Base-by-base conservation (phyloP, 2,329 filamentous ascomycete species). In the Pseudodiploospora longispora region DNA sequence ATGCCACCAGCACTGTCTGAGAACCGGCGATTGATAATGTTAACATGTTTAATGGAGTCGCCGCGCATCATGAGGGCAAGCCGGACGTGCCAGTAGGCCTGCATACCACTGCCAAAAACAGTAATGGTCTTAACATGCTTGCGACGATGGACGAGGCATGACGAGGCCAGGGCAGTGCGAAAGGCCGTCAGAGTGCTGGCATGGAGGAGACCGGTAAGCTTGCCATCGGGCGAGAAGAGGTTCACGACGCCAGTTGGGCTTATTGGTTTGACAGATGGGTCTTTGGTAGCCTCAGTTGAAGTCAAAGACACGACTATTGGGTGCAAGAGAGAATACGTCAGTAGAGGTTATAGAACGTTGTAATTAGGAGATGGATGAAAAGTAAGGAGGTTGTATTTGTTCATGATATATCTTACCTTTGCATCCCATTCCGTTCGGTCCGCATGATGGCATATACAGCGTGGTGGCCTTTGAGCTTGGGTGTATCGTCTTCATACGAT, bases 21-120 rank as follows among this genome's bases (percentile, higher is more conserved):
- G 58, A 86, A 87, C 42, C 74, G 71, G 31, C 86, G 82, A 57
- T 90, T 94, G 59, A 95, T 82, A 56, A 96, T 83, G 65, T 91
- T 83, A 39, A 96, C 76, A 47, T 84, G 79, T 55, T 83, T 82
- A 54, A 95, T 83, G 19, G 87, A 86, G 38, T 68, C 43, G 2
- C 79, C 79, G 27, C 76, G 83, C 40, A 93, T 73, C 50, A 91
- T 74, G 8, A 97, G 74, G 0, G 90, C 83, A 4, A 97, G 75
- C 1, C 89, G 83, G 36, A 95, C 80, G 61, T 96, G 91, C 90
- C 90, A 97, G 68, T 91, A 95, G 9, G 91, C 91, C 68, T 96
- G 90, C 54, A 84, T 81, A 38, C 91, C 91, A 31, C 85, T 83
- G 27, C 91, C 91, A 61, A 96, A 97, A 42, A 95, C 83, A 10